Evolutionary conservation across 805 yeast species (phyloP).

Genomic region (Komagataella populi): DNA sequence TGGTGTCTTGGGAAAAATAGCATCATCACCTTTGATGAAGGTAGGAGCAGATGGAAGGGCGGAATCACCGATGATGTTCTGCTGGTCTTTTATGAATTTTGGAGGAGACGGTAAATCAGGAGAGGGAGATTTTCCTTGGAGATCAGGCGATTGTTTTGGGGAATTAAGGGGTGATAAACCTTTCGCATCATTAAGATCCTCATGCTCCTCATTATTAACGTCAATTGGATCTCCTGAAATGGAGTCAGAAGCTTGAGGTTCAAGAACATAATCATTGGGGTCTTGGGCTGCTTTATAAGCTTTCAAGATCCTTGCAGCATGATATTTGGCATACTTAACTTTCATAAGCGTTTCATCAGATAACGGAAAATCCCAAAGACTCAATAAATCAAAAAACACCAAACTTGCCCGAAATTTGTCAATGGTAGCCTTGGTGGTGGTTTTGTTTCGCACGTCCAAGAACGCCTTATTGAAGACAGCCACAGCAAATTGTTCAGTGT

Average conservation of each 20-base stretch:
- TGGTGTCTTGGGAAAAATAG: not conserved
- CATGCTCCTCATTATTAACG: not conserved
- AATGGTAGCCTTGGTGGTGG: constrained; percentile 31
- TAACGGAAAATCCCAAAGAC: constrained; percentile 25
- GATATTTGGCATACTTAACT: constrained; percentile 49
- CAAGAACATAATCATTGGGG: constrained; percentile 29
- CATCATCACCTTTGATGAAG: constrained; percentile 1
- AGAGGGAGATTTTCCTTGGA: constrained; percentile 4
- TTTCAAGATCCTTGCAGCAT: constrained; percentile 42
- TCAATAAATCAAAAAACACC: constrained; percentile 36
- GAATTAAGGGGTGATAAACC: not conserved
- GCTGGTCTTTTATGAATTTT: not conserved
- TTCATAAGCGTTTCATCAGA: constrained; percentile 18
- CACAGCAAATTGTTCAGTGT: constrained; percentile 43
- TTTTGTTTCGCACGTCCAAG: constrained; percentile 28
- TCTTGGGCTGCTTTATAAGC: constrained; percentile 34
- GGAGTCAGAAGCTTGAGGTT: not conserved
- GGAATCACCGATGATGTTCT: not conserved
- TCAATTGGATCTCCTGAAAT: not conserved
- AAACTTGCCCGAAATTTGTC: constrained; percentile 38
- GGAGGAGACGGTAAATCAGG: constrained; percentile 2
- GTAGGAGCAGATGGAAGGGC: constrained; percentile 6
- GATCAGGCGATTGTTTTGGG: not conserved
- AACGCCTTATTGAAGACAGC: constrained; percentile 42
- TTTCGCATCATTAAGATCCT: not conserved